A percentile compares a stretch with the other conserved stretches of the same genome.
phyloP scores from a whole-genome alignment of 2,329 filamentous ascomycete species.

The Neocatenulostroma microsporum region DNA sequence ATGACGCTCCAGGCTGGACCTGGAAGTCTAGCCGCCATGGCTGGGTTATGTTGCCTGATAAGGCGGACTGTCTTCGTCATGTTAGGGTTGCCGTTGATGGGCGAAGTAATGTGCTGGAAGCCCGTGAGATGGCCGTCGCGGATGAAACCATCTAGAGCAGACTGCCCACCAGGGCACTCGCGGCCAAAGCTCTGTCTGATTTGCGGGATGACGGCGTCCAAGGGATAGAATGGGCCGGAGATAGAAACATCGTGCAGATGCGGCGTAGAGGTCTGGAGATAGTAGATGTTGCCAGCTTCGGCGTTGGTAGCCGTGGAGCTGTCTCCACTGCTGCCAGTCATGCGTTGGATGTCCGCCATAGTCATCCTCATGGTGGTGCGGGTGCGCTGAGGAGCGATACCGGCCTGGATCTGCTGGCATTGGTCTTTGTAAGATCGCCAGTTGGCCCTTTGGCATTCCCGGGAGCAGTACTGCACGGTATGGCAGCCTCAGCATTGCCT shows the following conservation, averaged over 20 bases:
- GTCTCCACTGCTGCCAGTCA: too few relatives aligned
- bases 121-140: not conserved
- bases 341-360: too few relatives aligned
- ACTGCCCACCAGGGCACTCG: not conserved
- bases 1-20: conserved; percentile 7
- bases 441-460: too few relatives aligned
- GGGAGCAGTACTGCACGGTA: too few relatives aligned
- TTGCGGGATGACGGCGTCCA: not conserved
- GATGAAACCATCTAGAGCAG: not conserved
- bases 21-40: conserved; percentile 1
- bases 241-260: conserved; percentile 8
- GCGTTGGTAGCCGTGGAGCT: too few relatives aligned
- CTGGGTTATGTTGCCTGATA: conserved; percentile 3
- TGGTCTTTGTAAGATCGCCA: too few relatives aligned
- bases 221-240: conserved; percentile 2
- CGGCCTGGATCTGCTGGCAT: too few relatives aligned
- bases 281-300: conserved; percentile 6
- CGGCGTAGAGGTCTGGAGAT: conserved; percentile 5
- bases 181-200: conserved; percentile 1
- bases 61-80: conserved; percentile 1
- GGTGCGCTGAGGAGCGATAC: too few relatives aligned
- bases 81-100: conserved; percentile 6
- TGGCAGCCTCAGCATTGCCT: too few relatives aligned
- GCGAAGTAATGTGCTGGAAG: conserved; percentile 6
- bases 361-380: too few relatives aligned